Conservation (phyloP, 805 yeast genomes). For the Saccharomycodes ludwigii region DNA sequence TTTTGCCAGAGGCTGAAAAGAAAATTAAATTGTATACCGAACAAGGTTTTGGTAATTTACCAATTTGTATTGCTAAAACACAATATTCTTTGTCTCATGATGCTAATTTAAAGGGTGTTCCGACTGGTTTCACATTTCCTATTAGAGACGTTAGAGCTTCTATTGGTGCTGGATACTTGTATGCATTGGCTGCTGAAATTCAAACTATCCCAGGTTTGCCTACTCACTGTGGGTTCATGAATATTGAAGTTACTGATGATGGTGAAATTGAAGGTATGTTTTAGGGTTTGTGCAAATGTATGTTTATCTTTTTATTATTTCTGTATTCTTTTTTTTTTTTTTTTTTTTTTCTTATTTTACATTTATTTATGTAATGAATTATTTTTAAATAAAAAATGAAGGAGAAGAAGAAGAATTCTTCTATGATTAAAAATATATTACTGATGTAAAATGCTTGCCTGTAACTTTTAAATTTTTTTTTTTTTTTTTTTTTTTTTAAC, state of each 20-base stretch:
- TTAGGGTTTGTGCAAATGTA: slow-evolving; percentile 15
- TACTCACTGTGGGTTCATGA: slow-evolving; percentile 78
- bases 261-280: slow-evolving; percentile 79
- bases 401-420: not conserved
- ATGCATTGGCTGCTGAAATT: slow-evolving; percentile 77
- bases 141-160: slow-evolving; percentile 69
- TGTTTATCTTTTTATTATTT: no score
- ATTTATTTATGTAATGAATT: no score
- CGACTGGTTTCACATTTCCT: slow-evolving; percentile 68
- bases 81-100: slow-evolving; percentile 79
- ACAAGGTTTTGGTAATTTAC: slow-evolving; percentile 69
- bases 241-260: slow-evolving; percentile 67
- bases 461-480: no score
- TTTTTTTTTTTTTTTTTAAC: no score
- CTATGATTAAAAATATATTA: not conserved
- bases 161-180: slow-evolving; percentile 75
- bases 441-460: no score
- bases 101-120: slow-evolving; percentile 73
- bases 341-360: no score
- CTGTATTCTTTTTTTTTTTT: no score
- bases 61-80: slow-evolving; percentile 78
- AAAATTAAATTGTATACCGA: slow-evolving; percentile 55
- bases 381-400: no score
- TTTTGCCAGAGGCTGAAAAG: slow-evolving; percentile 54
- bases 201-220: slow-evolving; percentile 82